Base-by-base conservation (phyloP, 306 rosid species). In the Mimosa bimucronata region DNA sequence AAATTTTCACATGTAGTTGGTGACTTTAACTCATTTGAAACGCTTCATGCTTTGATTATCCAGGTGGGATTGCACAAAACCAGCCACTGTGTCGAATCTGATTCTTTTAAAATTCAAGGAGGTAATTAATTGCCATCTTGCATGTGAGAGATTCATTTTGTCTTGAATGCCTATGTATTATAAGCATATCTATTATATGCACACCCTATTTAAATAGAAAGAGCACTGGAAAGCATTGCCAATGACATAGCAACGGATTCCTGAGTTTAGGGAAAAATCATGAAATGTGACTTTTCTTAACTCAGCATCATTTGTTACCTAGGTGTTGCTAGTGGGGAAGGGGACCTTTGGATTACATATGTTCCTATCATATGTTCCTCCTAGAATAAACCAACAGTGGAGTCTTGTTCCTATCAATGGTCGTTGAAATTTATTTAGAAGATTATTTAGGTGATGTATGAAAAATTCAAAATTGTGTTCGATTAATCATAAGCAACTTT, bases 1-100 rank as follows among this genome's bases (percentile, higher is more conserved):
- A 60, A 67, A 5, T 42, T n/a, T 48, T 60, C 74, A 55, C n/a
- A 25, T 61, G 55, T 14, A 0, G 31, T 66, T 18, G 25, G 23
- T 31, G 69, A 29, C 41, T 60, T 67, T 55, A 75, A 46, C 60
- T 78, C 81, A 68, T 69, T 81, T 38, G 57, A 12, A 40, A 57
- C 77, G 34, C 41, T 76, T 61, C 58, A 16, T 30, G 26, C 58
- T 7, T 72, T 76, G 76, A 60, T 62, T 40, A 73, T 80, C 77
- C 57, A 94, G 98, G 94, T 94, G 98, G 98, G 94, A 94, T 80
- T 2, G 25, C 58, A 79, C 87, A 72, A 91, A 94, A 81, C 94
- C 97, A 0, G 97, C 98, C 29, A 81, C 91, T 55, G 82, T 91
- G 75, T 86, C 94, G 74, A 94, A 92, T 84, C 81, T 94, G 64